Evolutionary conservation across 2,329 filamentous ascomycete species (phyloP).

Genomic region (Gaeumannomyces sp.): DNA sequence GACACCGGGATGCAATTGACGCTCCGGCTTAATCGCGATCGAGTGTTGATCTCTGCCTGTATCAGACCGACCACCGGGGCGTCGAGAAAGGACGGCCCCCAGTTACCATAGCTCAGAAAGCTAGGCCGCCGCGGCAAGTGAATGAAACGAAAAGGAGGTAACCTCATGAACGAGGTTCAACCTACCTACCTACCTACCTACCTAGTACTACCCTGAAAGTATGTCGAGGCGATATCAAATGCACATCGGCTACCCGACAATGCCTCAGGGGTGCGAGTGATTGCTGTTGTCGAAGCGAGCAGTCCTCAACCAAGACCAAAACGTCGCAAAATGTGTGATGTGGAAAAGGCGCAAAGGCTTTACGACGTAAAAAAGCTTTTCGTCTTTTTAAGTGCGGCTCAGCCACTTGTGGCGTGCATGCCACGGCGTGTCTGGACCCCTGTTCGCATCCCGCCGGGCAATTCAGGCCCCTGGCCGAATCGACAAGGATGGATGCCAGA

Average conservation of each 20-base stretch:
- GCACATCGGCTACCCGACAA: neutral
- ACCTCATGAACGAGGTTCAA: neutral
- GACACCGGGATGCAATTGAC: conserved; percentile 72
- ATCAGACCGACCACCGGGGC: conserved; percentile 72
- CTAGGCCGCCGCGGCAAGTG: conserved; percentile 49
- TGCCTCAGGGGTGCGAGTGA: neutral
- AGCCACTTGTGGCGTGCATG: neutral
- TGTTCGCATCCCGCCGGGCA: neutral
- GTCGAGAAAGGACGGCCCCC: conserved; percentile 56
- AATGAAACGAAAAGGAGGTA: neutral
- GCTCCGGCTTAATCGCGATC: conserved; percentile 99
- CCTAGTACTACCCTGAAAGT: too few relatives aligned
- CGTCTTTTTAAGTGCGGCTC: neutral
- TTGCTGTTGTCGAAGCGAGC: neutral
- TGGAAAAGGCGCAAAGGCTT: too few relatives aligned
- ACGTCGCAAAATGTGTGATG: too few relatives aligned
- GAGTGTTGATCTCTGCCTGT: conserved; percentile 66
- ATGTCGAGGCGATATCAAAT: neutral
- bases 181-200: too few relatives aligned
- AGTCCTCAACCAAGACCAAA: too few relatives aligned
- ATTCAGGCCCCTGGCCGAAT: neutral
- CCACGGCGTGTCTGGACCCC: neutral
- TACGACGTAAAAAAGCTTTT: neutral
- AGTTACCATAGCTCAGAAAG: conserved; percentile 51
- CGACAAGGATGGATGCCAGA: neutral